Percentiles rank a stretch among this genome's conserved stretches.
These are phyloP conservation scores for Acacia crassicarpa DNA, from an alignment of 306 rosid genomes.

Conservation along the genomic window DNA sequence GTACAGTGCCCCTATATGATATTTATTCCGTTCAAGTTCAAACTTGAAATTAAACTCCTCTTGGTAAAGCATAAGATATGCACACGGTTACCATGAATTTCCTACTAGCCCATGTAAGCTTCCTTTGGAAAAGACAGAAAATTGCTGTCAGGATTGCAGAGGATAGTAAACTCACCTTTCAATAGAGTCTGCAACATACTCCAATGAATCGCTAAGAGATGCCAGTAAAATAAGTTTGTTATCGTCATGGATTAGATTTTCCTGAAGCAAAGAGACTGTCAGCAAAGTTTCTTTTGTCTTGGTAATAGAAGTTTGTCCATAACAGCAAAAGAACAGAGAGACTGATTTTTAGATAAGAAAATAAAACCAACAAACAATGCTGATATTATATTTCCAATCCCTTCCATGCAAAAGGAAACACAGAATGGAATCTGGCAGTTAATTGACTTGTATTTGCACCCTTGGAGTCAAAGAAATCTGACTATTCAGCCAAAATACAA, in stretches of 20 bases:
- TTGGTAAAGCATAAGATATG: not conserved
- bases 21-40: constrained; percentile 16
- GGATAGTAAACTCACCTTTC: constrained; percentile 70
- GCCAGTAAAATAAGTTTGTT: constrained; percentile 94
- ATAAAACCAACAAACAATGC: constrained; percentile 16
- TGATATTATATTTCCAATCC: not conserved
- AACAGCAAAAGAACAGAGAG: not conserved
- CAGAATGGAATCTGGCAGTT: not conserved
- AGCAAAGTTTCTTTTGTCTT: constrained; percentile 3
- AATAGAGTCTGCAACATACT: constrained; percentile 92
- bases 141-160: constrained; percentile 17
- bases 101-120: not conserved
- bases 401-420: not conserved
- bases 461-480: not conserved
- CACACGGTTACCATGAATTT: constrained; percentile 3
- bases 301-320: not conserved
- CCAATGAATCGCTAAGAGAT: constrained; percentile 97
- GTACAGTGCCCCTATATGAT: not conserved
- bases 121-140: constrained; percentile 25
- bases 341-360: not conserved
- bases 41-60: constrained; percentile 4
- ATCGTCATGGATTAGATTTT: constrained; percentile 93
- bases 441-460: not conserved
- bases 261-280: constrained; percentile 53
- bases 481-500: not conserved